These are phyloP conservation scores for Wickerhamomyces chambardii DNA, from an alignment of 805 yeast species.

Conservation along the genomic window DNA sequence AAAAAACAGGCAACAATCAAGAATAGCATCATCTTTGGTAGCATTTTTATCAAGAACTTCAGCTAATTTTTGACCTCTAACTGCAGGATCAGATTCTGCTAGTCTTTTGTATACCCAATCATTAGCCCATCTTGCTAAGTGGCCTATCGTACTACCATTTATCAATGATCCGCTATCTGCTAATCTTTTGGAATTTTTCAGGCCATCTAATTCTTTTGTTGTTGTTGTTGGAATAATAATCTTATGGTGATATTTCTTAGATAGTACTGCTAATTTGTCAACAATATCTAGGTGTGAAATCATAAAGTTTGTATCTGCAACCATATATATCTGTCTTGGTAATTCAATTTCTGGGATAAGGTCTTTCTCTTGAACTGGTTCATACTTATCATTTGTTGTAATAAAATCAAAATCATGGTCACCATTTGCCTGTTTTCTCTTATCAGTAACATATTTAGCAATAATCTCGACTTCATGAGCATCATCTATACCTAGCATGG, in stretches of 20 bases:
- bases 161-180: slow-evolving; percentile 4
- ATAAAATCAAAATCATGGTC: neutral
- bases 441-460: slow-evolving; percentile 27
- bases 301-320: slow-evolving; percentile 80
- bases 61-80: slow-evolving; percentile 54
- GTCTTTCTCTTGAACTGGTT: neutral
- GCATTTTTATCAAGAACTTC: slow-evolving; percentile 41
- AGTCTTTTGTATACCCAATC: slow-evolving; percentile 65
- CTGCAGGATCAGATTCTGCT: slow-evolving; percentile 35
- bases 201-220: slow-evolving; percentile 73
- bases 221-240: slow-evolving; percentile 68
- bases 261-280: slow-evolving; percentile 37
- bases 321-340: slow-evolving; percentile 30
- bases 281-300: slow-evolving; percentile 57
- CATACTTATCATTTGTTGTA: neutral
- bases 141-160: slow-evolving; percentile 32
- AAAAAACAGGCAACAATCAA: slow-evolving; percentile 75
- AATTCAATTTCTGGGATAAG: slow-evolving; percentile 3
- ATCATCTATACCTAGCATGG: slow-evolving; percentile 40
- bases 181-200: slow-evolving; percentile 40
- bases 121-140: slow-evolving; percentile 61
- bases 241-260: slow-evolving; percentile 30
- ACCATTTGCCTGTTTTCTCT: slow-evolving; percentile 5
- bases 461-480: slow-evolving; percentile 32
- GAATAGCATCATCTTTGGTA: slow-evolving; percentile 68